Evolutionary conservation across 805 yeast species (phyloP).

Genomic region (Nakazawaea laoshanensis): DNA sequence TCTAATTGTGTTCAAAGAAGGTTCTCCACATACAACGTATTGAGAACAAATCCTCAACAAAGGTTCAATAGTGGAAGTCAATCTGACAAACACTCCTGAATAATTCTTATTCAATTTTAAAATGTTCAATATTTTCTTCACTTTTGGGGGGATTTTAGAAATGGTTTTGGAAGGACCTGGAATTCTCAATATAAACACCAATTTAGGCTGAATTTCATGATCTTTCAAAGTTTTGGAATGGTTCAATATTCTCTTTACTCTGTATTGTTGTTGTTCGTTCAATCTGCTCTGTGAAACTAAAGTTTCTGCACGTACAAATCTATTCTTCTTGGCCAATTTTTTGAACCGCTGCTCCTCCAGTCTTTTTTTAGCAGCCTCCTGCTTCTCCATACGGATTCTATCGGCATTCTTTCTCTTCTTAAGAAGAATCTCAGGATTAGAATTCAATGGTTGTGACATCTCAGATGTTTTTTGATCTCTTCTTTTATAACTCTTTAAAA

Average conservation of each 20-base stretch:
- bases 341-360: slow-evolving; percentile 35
- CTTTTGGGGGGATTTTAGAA: slow-evolving; percentile 58
- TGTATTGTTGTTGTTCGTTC: slow-evolving; percentile 56
- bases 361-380: slow-evolving; percentile 50
- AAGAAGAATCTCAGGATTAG: slow-evolving; percentile 70
- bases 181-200: slow-evolving; percentile 61
- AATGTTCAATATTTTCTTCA: slow-evolving; percentile 47
- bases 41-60: slow-evolving; percentile 64
- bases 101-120: slow-evolving; percentile 53
- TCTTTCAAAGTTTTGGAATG: slow-evolving; percentile 27
- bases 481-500: neutral
- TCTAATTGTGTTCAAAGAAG: slow-evolving; percentile 67
- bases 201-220: slow-evolving; percentile 26
- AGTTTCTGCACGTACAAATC: slow-evolving; percentile 68
- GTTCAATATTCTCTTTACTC: slow-evolving; percentile 47
- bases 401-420: slow-evolving; percentile 77
- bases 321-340: slow-evolving; percentile 33
- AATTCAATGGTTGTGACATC: slow-evolving; percentile 28
- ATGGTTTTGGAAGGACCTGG: slow-evolving; percentile 46
- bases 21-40: slow-evolving; percentile 64
- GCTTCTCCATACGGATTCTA: slow-evolving; percentile 63
- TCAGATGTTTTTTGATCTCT: neutral
- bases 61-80: slow-evolving; percentile 50
- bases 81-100: slow-evolving; percentile 66
- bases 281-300: slow-evolving; percentile 60